A percentile compares a stretch with the other conserved stretches of the same genome.
Conservation (phyloP, 2,329 filamentous ascomycete genomes). For the Mariannaea elegans region DNA sequence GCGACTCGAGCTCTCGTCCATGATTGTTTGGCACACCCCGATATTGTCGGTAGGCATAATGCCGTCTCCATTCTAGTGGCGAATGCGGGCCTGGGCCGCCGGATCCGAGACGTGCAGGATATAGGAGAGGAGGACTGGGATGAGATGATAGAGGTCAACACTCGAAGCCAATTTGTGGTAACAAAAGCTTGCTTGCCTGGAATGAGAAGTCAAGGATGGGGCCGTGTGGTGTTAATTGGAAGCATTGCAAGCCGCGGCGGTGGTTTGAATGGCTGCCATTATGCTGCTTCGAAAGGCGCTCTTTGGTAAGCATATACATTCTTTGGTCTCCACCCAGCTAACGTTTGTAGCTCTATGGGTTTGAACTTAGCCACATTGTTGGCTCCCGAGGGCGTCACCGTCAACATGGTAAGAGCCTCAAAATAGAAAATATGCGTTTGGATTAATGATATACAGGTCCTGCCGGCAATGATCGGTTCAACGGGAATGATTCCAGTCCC, state of each 20-base stretch:
- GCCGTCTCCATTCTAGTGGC: slow-evolving; percentile 7
- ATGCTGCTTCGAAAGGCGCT: slow-evolving; percentile 46
- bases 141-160: slow-evolving; percentile 47
- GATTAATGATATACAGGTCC: slow-evolving; percentile 30
- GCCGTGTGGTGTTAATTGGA: slow-evolving; percentile 43
- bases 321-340: slow-evolving; percentile 7
- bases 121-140: slow-evolving; percentile 49
- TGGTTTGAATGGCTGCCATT: slow-evolving; percentile 47
- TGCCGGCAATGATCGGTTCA: slow-evolving; percentile 47
- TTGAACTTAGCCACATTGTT: slow-evolving; percentile 45
- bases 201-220: slow-evolving; percentile 45
- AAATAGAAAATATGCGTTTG: neutral
- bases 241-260: slow-evolving; percentile 47
- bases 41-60: slow-evolving; percentile 14
- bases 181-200: slow-evolving; percentile 43
- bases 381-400: slow-evolving; percentile 44
- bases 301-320: slow-evolving; percentile 25
- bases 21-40: neutral
- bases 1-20: slow-evolving; percentile 10
- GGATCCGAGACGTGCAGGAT: slow-evolving; percentile 44
- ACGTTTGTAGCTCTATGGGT: slow-evolving; percentile 44
- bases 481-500: slow-evolving; percentile 48
- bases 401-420: slow-evolving; percentile 42
- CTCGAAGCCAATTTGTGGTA: slow-evolving; percentile 46
- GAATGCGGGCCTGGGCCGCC: slow-evolving; percentile 39